A percentile compares a stretch with the other conserved stretches of the same genome.
Conservation (phyloP, 2,329 filamentous ascomycete species). For the Talaromyces sp. region DNA sequence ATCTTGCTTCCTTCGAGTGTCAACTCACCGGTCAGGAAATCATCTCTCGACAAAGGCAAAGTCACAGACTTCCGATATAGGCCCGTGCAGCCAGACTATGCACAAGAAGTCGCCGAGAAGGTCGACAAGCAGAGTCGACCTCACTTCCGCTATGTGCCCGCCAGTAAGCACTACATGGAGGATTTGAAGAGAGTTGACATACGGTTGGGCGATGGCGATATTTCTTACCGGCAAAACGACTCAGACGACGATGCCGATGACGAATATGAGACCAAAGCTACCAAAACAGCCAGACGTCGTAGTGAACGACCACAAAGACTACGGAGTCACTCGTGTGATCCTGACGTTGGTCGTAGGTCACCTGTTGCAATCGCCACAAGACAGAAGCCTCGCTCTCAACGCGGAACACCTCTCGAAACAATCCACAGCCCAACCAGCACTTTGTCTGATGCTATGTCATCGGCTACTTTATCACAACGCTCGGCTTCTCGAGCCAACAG, state of each 20-base stretch:
- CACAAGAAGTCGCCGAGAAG: constrained; percentile 28
- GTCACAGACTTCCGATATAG: constrained; percentile 33
- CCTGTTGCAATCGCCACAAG: neutral
- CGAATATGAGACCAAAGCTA: neutral
- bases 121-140: constrained; percentile 18
- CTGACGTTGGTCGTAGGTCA: neutral
- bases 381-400: constrained; percentile 2
- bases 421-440: constrained; percentile 4
- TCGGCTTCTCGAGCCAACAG: neutral
- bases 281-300: neutral
- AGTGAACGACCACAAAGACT: neutral
- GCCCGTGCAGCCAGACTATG: constrained; percentile 33
- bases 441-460: constrained; percentile 2
- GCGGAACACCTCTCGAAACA: neutral
- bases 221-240: constrained; percentile 10
- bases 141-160: constrained; percentile 35
- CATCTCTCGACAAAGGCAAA: constrained; percentile 3
- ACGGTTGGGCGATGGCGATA: constrained; percentile 12
- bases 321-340: constrained; percentile 17
- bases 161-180: constrained; percentile 26
- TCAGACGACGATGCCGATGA: constrained; percentile 5
- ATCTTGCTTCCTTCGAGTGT: constrained; percentile 17
- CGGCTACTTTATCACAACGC: constrained; percentile 2
- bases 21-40: constrained; percentile 12
- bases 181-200: constrained; percentile 25